Evolutionary conservation across 331 rosid genomes (phyloP), one percentile per base, ranked within the genome.

Genomic region (Prunus yedoensis): DNA sequence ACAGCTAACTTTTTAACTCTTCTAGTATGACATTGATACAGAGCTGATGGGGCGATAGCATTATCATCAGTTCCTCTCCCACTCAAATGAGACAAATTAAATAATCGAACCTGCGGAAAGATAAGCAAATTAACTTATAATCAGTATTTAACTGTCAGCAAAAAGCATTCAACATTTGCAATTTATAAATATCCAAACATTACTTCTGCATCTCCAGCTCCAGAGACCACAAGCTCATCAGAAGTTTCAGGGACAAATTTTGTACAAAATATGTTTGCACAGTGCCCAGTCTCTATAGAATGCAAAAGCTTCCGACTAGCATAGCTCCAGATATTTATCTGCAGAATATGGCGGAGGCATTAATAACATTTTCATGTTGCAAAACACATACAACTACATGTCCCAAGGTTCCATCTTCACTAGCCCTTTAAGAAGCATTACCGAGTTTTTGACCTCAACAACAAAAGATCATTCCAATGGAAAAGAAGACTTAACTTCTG

Each of bases 191-290:
- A 30, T 47, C 76, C 74, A 70, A 60, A 75, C 58, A 85, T 77
- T 88, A 95, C 99, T 88, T 92, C 98, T 73, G 96, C 91, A 87
- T 95, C 99, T 82, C 96, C 99, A 56, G 99, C 99, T 71, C 98
- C 99, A 25, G 99, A 95, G 69, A 71, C 96, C 58, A 95, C 99
- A 81, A 95, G 96, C 82, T 95, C 98, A 83, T 92, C 96, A 28
- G 94, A 88, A 70, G 97, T 95, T 85, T 92, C 99, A 30, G 98
- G 99, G 20, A 95, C 76, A 74, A 95, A 95, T 84, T 92, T 95
- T 23, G 98, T 85, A 71, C 99, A 95, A 83, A 92, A 95, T 86
- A 95, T 92, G 85, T 95, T 95, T 20, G 97, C 89, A 59, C 93
- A 53, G 75, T 95, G 99, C 80, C 99, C 99, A 12, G 94, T 92